Conservation (phyloP, 139 green algal genomes). For the Deuterostichococcus epilithicus region DNA sequence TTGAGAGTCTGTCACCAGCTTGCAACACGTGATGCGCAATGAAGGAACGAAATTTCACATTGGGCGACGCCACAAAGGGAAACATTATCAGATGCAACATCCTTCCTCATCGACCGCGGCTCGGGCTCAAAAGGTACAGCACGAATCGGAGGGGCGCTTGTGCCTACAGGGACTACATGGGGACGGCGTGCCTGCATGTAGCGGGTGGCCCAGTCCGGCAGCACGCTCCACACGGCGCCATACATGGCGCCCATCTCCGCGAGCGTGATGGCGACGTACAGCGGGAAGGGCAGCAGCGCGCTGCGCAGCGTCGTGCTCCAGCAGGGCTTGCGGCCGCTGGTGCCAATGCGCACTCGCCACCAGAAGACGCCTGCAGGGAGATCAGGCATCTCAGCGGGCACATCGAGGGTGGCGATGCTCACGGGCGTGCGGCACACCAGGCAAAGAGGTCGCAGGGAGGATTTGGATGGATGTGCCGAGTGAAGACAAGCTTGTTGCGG, state of each 20-base stretch:
- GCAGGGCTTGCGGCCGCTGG: conserved; percentile 21
- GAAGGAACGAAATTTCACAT: neutral
- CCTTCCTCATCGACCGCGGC: no score
- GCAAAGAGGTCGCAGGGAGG: no score
- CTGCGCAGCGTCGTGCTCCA: conserved; percentile 3
- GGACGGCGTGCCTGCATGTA: conserved; percentile 4
- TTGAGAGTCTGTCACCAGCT: neutral
- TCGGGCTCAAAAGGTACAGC: no score
- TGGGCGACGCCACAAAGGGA: no score
- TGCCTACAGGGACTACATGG: no score
- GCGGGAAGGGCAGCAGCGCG: conserved; percentile 20
- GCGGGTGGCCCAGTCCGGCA: neutral
- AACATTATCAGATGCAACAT: no score
- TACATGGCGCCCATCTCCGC: conserved; percentile 18
- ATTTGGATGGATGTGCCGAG: no score
- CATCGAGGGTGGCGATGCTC: neutral
- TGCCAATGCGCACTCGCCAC: conserved; percentile 28
- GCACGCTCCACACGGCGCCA: neutral
- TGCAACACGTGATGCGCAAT: neutral
- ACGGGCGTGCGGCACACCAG: no score
- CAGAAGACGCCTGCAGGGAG: conserved; percentile 24
- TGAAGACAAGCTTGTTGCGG: no score
- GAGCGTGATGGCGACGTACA: conserved; percentile 4
- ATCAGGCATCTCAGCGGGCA: neutral
- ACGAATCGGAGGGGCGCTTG: no score